These are phyloP conservation scores for Saccharomycopsis sp. DNA, from an alignment of 805 yeast species.

Conservation along the genomic window DNA sequence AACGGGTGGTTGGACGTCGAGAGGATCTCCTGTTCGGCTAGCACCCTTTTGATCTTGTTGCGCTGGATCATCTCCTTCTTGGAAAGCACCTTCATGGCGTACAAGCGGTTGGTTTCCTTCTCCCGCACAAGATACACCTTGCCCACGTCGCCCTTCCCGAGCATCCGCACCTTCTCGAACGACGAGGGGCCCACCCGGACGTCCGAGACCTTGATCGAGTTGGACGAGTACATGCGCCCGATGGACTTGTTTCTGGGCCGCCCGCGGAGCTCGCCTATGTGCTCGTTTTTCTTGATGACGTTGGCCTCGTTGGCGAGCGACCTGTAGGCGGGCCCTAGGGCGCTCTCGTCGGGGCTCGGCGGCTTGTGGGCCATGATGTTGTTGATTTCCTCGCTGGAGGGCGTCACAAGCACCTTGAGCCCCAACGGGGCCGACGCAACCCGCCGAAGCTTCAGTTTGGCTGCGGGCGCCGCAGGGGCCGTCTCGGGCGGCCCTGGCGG, in stretches of 20 bases:
- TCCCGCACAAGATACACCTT: slow-evolving; percentile 90
- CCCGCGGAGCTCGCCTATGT: slow-evolving; percentile 33
- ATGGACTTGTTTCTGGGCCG: slow-evolving; percentile 42
- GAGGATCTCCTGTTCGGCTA: slow-evolving; percentile 94
- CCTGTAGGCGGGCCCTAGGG: slow-evolving; percentile 10
- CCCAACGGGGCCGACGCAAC: slow-evolving; percentile 84
- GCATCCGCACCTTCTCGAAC: slow-evolving; percentile 80
- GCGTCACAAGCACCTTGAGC: slow-evolving; percentile 33
- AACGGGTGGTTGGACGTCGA: slow-evolving; percentile 96
- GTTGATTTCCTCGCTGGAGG: slow-evolving; percentile 11
- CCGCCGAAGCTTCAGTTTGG: slow-evolving; percentile 47
- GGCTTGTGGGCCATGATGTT: slow-evolving; percentile 16
- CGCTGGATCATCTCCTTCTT: slow-evolving; percentile 93
- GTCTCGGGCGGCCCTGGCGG: no score
- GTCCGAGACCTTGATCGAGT: slow-evolving; percentile 64
- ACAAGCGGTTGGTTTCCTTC: slow-evolving; percentile 62
- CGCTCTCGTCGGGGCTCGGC: background rate
- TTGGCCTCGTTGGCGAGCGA: slow-evolving; percentile 14
- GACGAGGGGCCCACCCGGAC: slow-evolving; percentile 82
- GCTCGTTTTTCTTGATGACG: slow-evolving; percentile 23
- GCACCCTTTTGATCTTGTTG: slow-evolving; percentile 87
- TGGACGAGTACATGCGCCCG: slow-evolving; percentile 60
- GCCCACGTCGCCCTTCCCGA: slow-evolving; percentile 98
- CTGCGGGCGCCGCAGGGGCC: no score
- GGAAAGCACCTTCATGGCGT: slow-evolving; percentile 87